Percentiles rank a stretch among this genome's conserved stretches.
These are phyloP conservation scores for Phytophthora melonis DNA, from an alignment of 352 stramenopile genomes.

Conservation along the genomic window DNA sequence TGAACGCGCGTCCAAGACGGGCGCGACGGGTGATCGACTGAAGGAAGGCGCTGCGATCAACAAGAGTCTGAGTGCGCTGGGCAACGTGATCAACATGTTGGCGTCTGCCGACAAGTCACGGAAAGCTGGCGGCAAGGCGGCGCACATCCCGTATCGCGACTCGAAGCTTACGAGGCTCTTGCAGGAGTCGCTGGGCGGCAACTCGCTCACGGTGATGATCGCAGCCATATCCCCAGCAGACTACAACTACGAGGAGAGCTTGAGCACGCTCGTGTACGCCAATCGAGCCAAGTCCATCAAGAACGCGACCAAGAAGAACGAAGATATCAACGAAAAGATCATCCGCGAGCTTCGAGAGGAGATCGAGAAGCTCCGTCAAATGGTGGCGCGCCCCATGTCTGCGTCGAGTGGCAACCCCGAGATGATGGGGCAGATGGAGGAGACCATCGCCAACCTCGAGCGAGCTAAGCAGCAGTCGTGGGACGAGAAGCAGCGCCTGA, in stretches of 20 bases:
- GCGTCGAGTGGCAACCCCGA: conserved; percentile 43
- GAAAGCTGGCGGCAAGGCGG: conserved; percentile 41
- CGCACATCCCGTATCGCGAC: conserved; percentile 92
- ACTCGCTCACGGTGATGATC: conserved; percentile 95
- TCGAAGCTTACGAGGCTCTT: conserved; percentile 92
- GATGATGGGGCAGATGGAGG: conserved; percentile 85
- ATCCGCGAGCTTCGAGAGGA: conserved; percentile 93
- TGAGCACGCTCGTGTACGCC: conserved; percentile 95
- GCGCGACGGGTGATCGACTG: conserved; percentile 83
- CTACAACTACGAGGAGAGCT: conserved; percentile 94
- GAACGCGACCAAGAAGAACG: conserved; percentile 89
- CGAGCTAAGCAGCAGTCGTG: conserved; percentile 90
- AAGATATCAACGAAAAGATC: conserved; percentile 93
- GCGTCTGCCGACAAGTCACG: conserved; percentile 55
- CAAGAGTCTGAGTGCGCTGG: conserved; percentile 91
- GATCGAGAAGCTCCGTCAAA: conserved; percentile 91
- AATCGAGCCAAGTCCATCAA: conserved; percentile 94
- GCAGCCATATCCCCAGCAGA: conserved; percentile 93
- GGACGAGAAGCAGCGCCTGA: conserved; percentile 91
- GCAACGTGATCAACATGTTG: conserved; percentile 94
- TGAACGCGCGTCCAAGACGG: conserved; percentile 90
- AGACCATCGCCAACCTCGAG: conserved; percentile 89
- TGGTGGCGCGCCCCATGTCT: conserved; percentile 70
- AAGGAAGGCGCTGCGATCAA: conserved; percentile 95
- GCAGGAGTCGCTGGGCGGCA: conserved; percentile 92